phyloP scores from a whole-genome alignment of 768 basidiomycete genomes.

The Gautieria morchelliformis region DNA sequence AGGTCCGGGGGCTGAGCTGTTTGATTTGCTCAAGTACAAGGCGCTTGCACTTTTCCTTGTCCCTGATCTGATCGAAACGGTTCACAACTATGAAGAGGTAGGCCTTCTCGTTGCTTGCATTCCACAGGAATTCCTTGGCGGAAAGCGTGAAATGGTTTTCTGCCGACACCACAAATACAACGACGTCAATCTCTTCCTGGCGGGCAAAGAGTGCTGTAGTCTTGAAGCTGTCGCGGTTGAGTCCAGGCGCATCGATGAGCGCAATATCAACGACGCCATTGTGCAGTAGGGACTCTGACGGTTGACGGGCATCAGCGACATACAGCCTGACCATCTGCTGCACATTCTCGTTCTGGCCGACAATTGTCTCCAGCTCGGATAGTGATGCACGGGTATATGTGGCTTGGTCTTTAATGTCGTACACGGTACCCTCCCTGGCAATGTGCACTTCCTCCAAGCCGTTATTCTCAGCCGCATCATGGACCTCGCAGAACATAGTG shows the following conservation, averaged over 20 bases:
- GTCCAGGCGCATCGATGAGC: constrained; percentile 95
- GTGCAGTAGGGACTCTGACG: constrained; percentile 78
- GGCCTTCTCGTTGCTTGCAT: constrained; percentile 93
- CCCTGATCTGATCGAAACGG: constrained; percentile 90
- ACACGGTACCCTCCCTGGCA: constrained; percentile 55
- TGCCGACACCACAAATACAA: constrained; percentile 95
- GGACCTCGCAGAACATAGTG: constrained; percentile 94
- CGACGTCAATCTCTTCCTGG: constrained; percentile 96
- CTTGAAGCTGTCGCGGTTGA: constrained; percentile 90
- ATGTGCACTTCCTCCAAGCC: constrained; percentile 83
- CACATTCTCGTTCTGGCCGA: constrained; percentile 62
- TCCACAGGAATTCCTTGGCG: constrained; percentile 87
- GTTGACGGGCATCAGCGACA: constrained; percentile 68
- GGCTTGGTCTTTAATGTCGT: constrained; percentile 59
- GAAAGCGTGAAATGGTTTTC: constrained; percentile 98
- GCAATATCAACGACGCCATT: constrained; percentile 97
- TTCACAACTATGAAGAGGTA: constrained; percentile 98
- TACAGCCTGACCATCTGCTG: constrained; percentile 81
- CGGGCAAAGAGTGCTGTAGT: constrained; percentile 93
- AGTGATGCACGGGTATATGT: constrained; percentile 68
- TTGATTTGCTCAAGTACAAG: constrained; percentile 90
- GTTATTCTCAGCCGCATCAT: constrained; percentile 74
- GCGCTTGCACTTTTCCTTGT: constrained; percentile 87
- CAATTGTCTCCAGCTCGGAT: constrained; percentile 66
- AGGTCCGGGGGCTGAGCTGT: constrained; percentile 84